These are phyloP conservation scores for Dipteronia dyeriana DNA, from an alignment of 345 rosid species.

Conservation along the genomic window DNA sequence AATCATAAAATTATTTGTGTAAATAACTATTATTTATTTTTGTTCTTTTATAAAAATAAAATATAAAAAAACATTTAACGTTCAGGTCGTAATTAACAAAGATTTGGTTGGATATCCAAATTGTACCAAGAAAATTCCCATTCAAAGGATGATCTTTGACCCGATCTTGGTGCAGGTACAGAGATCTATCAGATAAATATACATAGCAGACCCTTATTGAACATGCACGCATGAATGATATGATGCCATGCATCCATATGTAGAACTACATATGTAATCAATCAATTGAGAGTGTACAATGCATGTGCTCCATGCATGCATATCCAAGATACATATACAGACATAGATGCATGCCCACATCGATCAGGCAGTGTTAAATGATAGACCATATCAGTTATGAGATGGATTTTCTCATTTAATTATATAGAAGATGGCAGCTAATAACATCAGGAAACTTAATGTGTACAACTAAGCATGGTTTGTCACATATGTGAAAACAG, in stretches of 20 bases:
- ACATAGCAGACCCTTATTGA: conserved; percentile 26
- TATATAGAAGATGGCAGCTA: neutral
- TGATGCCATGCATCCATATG: neutral
- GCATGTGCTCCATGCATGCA: neutral
- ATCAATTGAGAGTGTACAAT: no score
- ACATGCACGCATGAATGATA: conserved; percentile 1
- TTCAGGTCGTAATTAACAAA: neutral
- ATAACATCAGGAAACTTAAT: conserved; percentile 18
- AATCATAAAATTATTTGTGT: neutral
- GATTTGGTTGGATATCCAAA: conserved; percentile 25
- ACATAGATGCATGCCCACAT: neutral
- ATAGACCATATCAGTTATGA: neutral
- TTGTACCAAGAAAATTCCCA: conserved; percentile 13
- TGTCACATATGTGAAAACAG: conserved; percentile 33
- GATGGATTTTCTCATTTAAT: neutral
- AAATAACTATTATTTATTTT: neutral
- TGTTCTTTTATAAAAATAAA: neutral
- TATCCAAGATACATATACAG: conserved; percentile 17
- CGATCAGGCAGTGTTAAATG: neutral
- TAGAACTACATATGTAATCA: neutral
- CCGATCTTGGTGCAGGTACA: conserved; percentile 40
- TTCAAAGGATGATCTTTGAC: conserved; percentile 65
- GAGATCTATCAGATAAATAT: conserved; percentile 28
- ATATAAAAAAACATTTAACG: neutral
- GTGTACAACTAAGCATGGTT: conserved; percentile 38